A percentile compares a stretch with the other conserved stretches of the same genome.
Evolutionary conservation across 306 rosid species (phyloP).

Genomic region (Corylus avellana): DNA sequence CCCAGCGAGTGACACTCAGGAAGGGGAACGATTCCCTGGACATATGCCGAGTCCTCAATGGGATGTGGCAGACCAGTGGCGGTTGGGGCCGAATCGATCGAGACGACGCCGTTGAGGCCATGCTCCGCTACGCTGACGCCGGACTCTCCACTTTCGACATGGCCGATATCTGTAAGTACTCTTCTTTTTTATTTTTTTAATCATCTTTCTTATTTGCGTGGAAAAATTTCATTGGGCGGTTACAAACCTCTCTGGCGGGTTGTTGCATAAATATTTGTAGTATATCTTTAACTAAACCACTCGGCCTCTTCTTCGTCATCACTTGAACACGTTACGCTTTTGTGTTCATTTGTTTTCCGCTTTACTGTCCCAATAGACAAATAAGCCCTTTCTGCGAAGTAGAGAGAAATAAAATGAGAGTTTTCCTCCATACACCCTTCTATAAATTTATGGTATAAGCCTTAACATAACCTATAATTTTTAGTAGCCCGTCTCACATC

Average conservation of each 20-base stretch:
- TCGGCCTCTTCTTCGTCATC: not conserved
- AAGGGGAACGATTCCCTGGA: constrained; percentile 65
- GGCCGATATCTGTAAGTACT: constrained; percentile 84
- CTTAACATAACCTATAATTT: too few species aligned
- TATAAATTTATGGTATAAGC: too few species aligned
- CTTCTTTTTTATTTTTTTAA: not conserved
- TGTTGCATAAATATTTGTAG: not conserved
- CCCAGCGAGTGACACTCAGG: constrained; percentile 46
- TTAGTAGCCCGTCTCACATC: too few species aligned
- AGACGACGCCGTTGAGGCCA: constrained; percentile 77
- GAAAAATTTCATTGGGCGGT: not conserved
- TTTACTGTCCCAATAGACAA: not conserved
- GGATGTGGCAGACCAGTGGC: constrained; percentile 93
- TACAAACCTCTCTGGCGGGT: not conserved
- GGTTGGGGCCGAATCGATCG: constrained; percentile 90
- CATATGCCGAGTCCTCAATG: constrained; percentile 74
- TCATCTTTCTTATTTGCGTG: constrained; percentile 6
- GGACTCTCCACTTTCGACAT: constrained; percentile 89
- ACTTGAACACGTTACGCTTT: not conserved
- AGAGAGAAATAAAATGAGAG: not conserved
- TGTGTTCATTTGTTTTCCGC: not conserved
- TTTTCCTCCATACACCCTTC: too few species aligned
- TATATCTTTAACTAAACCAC: not conserved
- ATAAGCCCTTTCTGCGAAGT: too few species aligned
- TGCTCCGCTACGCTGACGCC: constrained; percentile 85